Evolutionary conservation across 176 grass and related monocot species (phyloP), one percentile per base, ranked within the genome.

Genomic region (Phoenix roebelenii): DNA sequence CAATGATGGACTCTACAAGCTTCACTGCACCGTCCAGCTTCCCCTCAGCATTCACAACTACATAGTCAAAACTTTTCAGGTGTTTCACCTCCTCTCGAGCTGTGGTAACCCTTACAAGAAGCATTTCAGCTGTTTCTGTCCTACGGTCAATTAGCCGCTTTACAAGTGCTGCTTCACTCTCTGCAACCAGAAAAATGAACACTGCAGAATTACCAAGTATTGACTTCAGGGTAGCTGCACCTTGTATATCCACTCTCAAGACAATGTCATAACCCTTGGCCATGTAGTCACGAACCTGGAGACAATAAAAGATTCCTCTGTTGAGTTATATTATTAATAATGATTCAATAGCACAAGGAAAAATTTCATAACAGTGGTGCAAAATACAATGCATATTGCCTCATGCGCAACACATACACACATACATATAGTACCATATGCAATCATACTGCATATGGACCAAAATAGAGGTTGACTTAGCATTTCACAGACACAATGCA

Each of bases 181-280:
- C 92, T 25, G 92, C 92, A 5, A 87, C 84, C 65, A 97, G 48
- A 73, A 97, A 97, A 17, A 97, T 97, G 77, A 97, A 97, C 64
- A 91, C 25, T 1, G 92, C 92, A 61, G 87, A 97, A 65, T 97
- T 70, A 3, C 92, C 92, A 0, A 97, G 85, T 66, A 97, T 88
- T 28, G 83, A 76, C 73, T 66, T 77, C 32, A 97, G 62, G 51
- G 92, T 97, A 59, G 82, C 78, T 63, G 92, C 87, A 57, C 92
- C 92, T 88, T 88, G 87, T 76, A 97, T 91, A 70, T 97, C 92
- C 28, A 97, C 92, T 75, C 92, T 90, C 53, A 97, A 79, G 25
- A 91, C 83, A 72, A 97, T 91, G 66, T 97, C 87, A 80, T 49
- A 85, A 50, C 84, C 93, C 73, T 85, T 91, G 17, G 75, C 78